Evolutionary conservation across 495 filamentous ascomycete species (phyloP), one percentile per base, ranked within the genome.

Genomic region (Aspergillus hancockii): DNA sequence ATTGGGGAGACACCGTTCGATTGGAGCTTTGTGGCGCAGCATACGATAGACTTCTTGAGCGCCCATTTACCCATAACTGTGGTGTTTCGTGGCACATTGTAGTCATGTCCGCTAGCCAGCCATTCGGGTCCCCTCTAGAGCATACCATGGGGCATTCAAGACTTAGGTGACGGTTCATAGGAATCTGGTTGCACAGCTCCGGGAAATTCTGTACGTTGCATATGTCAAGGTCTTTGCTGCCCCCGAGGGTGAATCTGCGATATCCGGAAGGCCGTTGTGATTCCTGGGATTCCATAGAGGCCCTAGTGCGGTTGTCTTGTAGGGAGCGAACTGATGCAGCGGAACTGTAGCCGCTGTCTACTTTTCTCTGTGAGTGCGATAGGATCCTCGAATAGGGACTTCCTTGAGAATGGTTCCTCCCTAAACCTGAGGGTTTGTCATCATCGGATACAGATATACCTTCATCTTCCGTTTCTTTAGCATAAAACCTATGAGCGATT

Each of bases 331-430:
- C 53, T 5, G 75, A 76, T 10, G 68, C 64, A 9, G 69, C 72
- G 40, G 74, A 78, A 59, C 73, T 78, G 57, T 79, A 78, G 18
- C 76, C 76, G 58, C 76, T 78, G 57, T 79, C 76, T 23, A 63
- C 65, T 52, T 77, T 74, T 53, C 62, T 70, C 45, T 71, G 65
- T 8, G 72, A 74, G 16, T 52, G 63, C n/a, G 69, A 60, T 6
- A 40, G 49, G 18, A 41, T 63, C 16, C 53, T 57, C 23, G 59
- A 54, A 19, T 57, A 41, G 51, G 21, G 25, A 22, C 32, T 14
- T 18, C 41, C 53, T 21, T 55, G 47, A 38, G 50, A 36, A 18
- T 14, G 10, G 16, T 50, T 55, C 34, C 13, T 52, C 53, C 4
- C 49, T 45, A 9, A 32, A 13, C 18, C 49, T 45, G 18, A 38